Evolutionary conservation across 2,329 filamentous ascomycete species (phyloP).

Genomic region (Pyrenophora seminiperda): DNA sequence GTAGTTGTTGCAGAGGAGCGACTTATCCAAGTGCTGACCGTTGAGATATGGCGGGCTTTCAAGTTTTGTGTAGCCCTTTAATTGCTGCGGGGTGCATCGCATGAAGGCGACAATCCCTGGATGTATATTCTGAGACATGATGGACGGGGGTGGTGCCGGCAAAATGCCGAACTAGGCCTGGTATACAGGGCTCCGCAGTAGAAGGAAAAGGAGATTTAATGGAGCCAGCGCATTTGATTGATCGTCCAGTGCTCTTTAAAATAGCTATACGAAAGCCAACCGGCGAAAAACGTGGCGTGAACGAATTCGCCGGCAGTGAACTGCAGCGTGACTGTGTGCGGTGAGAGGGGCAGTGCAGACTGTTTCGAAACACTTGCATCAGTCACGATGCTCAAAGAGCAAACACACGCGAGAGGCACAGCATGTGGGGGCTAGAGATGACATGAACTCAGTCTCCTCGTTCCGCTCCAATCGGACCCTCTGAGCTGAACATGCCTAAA

Average conservation of each 20-base stretch:
- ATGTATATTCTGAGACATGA: constrained; percentile 27
- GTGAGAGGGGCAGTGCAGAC: constrained; percentile 9
- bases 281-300: neutral
- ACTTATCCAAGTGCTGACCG: constrained; percentile 11
- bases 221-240: constrained; percentile 4
- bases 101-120: constrained; percentile 21
- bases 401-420: constrained; percentile 19
- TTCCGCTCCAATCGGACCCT: constrained; percentile 1
- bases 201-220: constrained; percentile 12
- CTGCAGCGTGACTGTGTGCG: neutral
- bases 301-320: constrained; percentile 2
- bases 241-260: neutral
- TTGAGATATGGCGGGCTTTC: constrained; percentile 2
- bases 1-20: constrained; percentile 1
- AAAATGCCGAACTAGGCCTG: constrained; percentile 19
- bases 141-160: constrained; percentile 26
- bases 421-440: constrained; percentile 18
- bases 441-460: constrained; percentile 14
- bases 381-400: constrained; percentile 10
- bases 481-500: constrained; percentile 12
- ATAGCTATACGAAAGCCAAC: constrained; percentile 1
- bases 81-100: constrained; percentile 21
- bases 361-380: constrained; percentile 10
- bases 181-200: constrained; percentile 20
- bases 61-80: constrained; percentile 24